Evolutionary conservation across 2,329 filamentous ascomycete species (phyloP).

Genomic region (Ceratocystis cubensis): DNA sequence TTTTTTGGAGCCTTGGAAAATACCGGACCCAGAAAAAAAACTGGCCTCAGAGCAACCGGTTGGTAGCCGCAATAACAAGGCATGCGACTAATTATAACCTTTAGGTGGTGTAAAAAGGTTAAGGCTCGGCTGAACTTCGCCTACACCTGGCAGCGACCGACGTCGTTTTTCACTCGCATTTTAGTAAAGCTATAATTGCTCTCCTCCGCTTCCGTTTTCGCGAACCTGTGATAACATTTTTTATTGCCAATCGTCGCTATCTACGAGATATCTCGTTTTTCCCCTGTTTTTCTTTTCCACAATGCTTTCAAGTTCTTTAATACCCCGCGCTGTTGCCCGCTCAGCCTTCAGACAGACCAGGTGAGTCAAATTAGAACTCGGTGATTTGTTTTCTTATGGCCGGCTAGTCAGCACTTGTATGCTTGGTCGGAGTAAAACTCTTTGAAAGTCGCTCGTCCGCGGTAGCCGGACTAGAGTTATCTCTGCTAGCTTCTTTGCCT

Average conservation of each 20-base stretch:
- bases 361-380: conserved; percentile 25
- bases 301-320: conserved; percentile 51
- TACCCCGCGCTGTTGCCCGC: conserved; percentile 45
- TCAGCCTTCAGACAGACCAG: conserved; percentile 44
- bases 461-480: neutral
- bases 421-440: neutral
- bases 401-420: neutral
- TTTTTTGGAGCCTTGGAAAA: conserved; percentile 15
- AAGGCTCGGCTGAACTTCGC: conserved; percentile 19
- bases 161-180: conserved; percentile 19
- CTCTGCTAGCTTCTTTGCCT: neutral
- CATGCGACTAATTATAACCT: neutral
- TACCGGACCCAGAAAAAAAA: conserved; percentile 18
- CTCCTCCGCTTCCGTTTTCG: conserved; percentile 8
- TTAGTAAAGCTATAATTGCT: conserved; percentile 7
- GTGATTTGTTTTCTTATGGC: neutral
- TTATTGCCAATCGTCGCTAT: conserved; percentile 14
- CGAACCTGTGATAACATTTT: conserved; percentile 10
- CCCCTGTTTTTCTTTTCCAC: conserved; percentile 26
- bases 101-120: neutral
- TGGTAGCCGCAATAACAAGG: neutral
- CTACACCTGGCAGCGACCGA: conserved; percentile 13
- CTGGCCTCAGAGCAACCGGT: neutral
- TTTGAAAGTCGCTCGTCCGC: neutral
- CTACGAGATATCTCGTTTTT: conserved; percentile 15